Base-by-base conservation (phyloP, 2,329 filamentous ascomycete genomes). In the Xylariales sp. region DNA sequence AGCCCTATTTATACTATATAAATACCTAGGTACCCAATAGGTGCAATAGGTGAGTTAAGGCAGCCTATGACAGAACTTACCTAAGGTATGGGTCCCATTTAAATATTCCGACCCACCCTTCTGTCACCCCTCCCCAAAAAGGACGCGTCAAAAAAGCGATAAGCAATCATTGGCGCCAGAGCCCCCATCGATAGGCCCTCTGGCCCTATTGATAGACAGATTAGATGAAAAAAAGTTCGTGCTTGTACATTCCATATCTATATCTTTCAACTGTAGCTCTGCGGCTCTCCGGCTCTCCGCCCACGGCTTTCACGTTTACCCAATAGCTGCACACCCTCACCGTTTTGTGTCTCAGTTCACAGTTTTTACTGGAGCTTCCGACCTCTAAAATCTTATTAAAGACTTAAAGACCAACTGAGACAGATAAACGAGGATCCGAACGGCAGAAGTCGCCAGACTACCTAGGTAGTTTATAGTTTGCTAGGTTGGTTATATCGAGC, bases 121-220 rank as follows among this genome's bases (percentile, higher is more conserved):
- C 23, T 23, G 23, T 23, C 23, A 28, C 28, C 28, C 49, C 49
- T 34, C 28, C 28, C 32, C 32, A 58, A 58, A 46, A 36, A 28
- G 41, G 23, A 45, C 55, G 43, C 39, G 55, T 58, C 43, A 45
- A 23, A 23, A 23, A 23, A 41, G 39, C 28, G 43, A 48, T 55
- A 55, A 55, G 53, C n/a, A 30, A 30, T 18, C 32, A 9, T 9
- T 43, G 36, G 53, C 53, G 53, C 43, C 53, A 55, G 36, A 30
- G 30, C 50, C 23, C 23, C 23, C 23, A 23, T 23, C 23, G 23
- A 23, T 23, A 23, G 23, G 23, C 23, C 23, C 23, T 23, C 23
- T 23, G 23, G 23, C 23, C n/a, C 50, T 34, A 39, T 53, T 18
- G 50, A 53, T 53, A 53, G 30, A 23, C 18, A 14, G 16, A 41